Evolutionary conservation across 169 alveolate genomes (phyloP).

Genomic region (Plasmodium inui): DNA sequence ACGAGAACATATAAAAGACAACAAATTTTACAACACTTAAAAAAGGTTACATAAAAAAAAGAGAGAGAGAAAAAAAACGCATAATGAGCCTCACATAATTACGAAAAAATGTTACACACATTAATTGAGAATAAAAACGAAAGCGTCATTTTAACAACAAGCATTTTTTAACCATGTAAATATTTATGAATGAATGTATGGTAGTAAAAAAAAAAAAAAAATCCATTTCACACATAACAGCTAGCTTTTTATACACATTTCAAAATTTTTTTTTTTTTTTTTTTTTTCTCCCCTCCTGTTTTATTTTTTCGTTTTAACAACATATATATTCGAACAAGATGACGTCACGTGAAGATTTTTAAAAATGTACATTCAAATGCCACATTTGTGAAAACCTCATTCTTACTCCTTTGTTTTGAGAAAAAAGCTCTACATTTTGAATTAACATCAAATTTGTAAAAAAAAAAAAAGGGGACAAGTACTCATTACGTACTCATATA

Average conservation of each 20-base stretch:
- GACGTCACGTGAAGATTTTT: background rate
- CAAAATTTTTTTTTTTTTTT: background rate
- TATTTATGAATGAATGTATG: background rate
- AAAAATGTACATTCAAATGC: background rate
- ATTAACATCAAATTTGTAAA: background rate
- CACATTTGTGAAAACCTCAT: background rate
- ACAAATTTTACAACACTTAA: slow-evolving; percentile 34
- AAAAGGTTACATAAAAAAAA: background rate
- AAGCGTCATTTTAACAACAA: background rate
- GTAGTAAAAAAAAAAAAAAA: slow-evolving; percentile 4
- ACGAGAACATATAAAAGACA: slow-evolving; percentile 16
- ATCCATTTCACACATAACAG: slow-evolving; percentile 15
- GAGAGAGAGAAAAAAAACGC: background rate
- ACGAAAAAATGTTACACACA: background rate
- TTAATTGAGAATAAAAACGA: background rate
- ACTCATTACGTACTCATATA: background rate
- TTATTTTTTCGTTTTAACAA: background rate
- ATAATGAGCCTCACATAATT: background rate
- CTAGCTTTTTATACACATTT: slow-evolving; percentile 31
- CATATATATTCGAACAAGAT: background rate
- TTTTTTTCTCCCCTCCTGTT: slow-evolving; percentile 1
- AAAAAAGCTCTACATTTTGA: background rate
- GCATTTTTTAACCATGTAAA: background rate
- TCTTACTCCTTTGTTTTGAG: background rate
- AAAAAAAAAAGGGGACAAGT: slow-evolving; percentile 2